Evolutionary conservation across 2,329 filamentous ascomycete species (phyloP).

Genomic region (Metarhizium robertsii): DNA sequence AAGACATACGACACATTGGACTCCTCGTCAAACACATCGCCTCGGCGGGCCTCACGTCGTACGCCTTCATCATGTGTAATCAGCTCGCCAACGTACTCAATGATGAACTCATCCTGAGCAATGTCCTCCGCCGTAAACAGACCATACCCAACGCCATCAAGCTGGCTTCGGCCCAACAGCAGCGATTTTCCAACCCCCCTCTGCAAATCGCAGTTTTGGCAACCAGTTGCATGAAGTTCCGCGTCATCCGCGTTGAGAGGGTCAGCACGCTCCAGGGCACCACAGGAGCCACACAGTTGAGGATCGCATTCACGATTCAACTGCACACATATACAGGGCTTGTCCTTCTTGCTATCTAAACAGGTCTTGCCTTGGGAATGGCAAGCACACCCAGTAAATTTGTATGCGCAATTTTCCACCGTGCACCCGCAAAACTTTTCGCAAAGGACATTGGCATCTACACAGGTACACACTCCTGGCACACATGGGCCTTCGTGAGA

Average conservation of each 20-base stretch:
- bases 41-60: conserved; percentile 52
- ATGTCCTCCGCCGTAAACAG: conserved; percentile 64
- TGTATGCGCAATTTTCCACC: conserved; percentile 47
- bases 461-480: conserved; percentile 52
- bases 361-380: conserved; percentile 51
- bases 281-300: conserved; percentile 62
- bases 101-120: conserved; percentile 60
- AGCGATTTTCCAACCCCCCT: conserved; percentile 56
- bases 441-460: conserved; percentile 51
- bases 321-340: conserved; percentile 59
- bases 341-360: conserved; percentile 43
- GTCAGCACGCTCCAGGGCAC: conserved; percentile 58
- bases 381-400: conserved; percentile 61
- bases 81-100: conserved; percentile 73
- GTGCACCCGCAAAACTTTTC: conserved; percentile 64
- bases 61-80: conserved; percentile 62
- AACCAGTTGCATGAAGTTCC: conserved; percentile 46
- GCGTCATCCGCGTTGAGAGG: conserved; percentile 56
- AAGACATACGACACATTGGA: conserved; percentile 58
- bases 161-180: conserved; percentile 59
- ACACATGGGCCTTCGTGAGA: conserved; percentile 61
- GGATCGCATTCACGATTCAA: conserved; percentile 76
- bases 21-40: conserved; percentile 50
- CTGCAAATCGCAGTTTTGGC: conserved; percentile 66
- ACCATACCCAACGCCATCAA: conserved; percentile 63